Evolutionary conservation across 495 filamentous ascomycete species (phyloP).

Genomic region (Podospora tetraspora): DNA sequence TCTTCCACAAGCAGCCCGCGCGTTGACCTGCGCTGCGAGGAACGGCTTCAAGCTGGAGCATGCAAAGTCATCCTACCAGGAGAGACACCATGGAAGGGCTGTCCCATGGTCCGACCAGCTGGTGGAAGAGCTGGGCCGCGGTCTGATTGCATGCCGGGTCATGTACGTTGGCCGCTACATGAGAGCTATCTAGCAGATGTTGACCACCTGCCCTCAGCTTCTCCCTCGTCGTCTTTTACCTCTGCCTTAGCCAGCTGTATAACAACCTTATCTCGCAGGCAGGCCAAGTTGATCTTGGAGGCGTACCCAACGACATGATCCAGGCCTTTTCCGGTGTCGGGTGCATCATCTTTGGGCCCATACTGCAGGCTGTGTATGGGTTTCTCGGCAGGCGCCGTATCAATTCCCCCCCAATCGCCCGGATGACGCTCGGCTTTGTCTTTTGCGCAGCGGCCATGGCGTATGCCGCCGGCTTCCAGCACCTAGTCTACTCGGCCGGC

Average conservation of each 20-base stretch:
- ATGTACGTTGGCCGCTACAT: conserved; percentile 33
- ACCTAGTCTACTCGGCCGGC: conserved; percentile 38
- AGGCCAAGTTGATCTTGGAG: conserved; percentile 44
- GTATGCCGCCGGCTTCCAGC: conserved; percentile 46
- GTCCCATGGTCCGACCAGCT: conserved; percentile 37
- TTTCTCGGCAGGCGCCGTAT: conserved; percentile 36
- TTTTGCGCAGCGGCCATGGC: conserved; percentile 42
- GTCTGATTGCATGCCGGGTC: conserved; percentile 41
- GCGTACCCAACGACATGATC: conserved; percentile 50
- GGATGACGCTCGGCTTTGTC: conserved; percentile 47
- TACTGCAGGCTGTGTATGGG: conserved; percentile 47
- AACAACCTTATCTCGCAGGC: conserved; percentile 44
- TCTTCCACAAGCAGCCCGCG: conserved; percentile 39
- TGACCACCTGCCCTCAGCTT: conserved; percentile 19
- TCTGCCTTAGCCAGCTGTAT: conserved; percentile 49
- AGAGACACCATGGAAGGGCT: conserved; percentile 25
- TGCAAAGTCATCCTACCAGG: conserved; percentile 45
- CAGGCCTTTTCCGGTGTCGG: conserved; percentile 27
- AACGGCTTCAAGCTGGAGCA: conserved; percentile 47
- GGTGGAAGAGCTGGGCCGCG: conserved; percentile 39
- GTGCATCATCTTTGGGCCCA: conserved; percentile 40
- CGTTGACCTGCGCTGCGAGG: conserved; percentile 37
- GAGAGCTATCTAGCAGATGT: neutral
- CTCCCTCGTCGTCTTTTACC: conserved; percentile 54
- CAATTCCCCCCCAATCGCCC: conserved; percentile 44